phyloP scores from a whole-genome alignment of 2,329 filamentous ascomycete species.

The Sporothrix pseudoabietina region DNA sequence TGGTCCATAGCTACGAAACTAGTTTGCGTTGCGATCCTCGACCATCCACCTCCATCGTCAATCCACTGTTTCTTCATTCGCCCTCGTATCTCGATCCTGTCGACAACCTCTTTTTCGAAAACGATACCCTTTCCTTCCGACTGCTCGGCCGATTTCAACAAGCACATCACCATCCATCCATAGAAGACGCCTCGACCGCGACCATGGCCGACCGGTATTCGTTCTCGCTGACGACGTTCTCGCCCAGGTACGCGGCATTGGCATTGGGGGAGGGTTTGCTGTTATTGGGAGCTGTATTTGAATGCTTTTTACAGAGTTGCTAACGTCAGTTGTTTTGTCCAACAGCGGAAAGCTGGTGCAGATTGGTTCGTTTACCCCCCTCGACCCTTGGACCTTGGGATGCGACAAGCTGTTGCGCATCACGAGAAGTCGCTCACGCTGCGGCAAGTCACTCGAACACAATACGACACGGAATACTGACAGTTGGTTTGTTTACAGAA shows the following conservation, averaged over 20 bases:
- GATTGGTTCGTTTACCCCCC: constrained; percentile 63
- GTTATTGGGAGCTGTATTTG: not conserved
- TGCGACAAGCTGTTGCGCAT: not conserved
- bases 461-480: not conserved
- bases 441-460: not conserved
- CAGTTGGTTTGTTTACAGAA: constrained; percentile 59
- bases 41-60: constrained; percentile 2
- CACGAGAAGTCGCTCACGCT: not conserved
- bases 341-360: constrained; percentile 96
- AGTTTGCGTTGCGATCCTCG: not conserved
- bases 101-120: constrained; percentile 5
- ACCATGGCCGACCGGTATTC: constrained; percentile 98
- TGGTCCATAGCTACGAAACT: constrained; percentile 8
- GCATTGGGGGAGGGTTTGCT: constrained; percentile 12
- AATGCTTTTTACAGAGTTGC: constrained; percentile 12
- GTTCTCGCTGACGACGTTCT: constrained; percentile 99
- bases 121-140: not conserved
- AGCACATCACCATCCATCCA: not conserved
- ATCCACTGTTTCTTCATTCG: not conserved
- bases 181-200: constrained; percentile 27
- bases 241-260: constrained; percentile 74
- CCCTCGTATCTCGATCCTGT: not conserved
- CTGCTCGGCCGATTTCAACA: not conserved
- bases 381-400: not conserved
- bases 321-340: constrained; percentile 24